Base-by-base conservation (phyloP, 148 eudicot species). In the Bassia scoparia region DNA sequence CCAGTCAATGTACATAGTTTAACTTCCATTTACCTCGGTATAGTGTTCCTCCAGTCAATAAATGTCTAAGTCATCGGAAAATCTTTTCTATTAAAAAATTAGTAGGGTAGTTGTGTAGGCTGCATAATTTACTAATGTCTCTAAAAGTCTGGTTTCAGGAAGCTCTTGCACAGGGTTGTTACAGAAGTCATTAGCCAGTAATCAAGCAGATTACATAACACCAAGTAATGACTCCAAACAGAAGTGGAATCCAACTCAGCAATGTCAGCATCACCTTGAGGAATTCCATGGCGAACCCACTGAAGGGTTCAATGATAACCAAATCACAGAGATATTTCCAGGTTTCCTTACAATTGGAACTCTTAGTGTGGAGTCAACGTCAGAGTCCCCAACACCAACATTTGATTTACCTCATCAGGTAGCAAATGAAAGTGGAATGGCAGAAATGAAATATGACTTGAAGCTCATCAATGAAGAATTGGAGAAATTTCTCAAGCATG, bases 341-440 rank as follows among this genome's bases (percentile, higher is more conserved):
- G 89, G 89, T 68, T 87, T 89, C 83, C 89, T 90, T 15, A 79
- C 88, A 72, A 90, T 89, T 74, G 96, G 96, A 74, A 90, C 96
- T 60, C 84, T 90, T 21, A 88, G 88, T 65, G n/a, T 75, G 69
- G 90, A 81, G 79, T 82, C 84, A 48, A 68, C 67, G 31, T 69
- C 85, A 65, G 88, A 85, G 74, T 83, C 89, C 49, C 74, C 88
- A 70, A 88, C 93, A 61, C 91, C 91, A 69, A 84, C 78, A 61
- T 81, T 88, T 69, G 81, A 84, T 21, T 65, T 82, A 46, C 63
- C 87, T 58, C 33, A 16, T 31, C 82, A 84, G 55, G 81, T 74
- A 60, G 48, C 54, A 81, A 61, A 76, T 34, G 74, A 82, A 69
- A 68, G 83, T 61, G 77, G 65, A 67, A 74, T 58, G 63, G 76